A percentile compares a stretch with the other conserved stretches of the same genome.
Conservation (phyloP, 768 basidiomycete species). For the Dictyophora rubrovolvata region DNA sequence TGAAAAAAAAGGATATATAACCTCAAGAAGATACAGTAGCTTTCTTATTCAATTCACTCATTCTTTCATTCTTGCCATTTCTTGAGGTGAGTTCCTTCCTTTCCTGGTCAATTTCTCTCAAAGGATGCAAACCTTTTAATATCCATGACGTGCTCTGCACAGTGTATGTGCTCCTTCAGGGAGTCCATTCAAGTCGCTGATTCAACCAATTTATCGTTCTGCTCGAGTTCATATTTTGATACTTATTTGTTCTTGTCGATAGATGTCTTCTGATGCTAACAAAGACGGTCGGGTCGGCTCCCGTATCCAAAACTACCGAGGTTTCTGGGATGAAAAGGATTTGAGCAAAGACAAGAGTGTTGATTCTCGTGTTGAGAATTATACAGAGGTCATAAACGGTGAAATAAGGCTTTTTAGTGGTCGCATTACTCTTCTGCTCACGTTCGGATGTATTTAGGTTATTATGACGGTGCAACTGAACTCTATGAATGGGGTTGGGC, state of each 20-base stretch:
- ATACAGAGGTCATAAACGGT: conserved; percentile 94
- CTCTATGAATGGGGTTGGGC: conserved; percentile 94
- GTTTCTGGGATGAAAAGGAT: conserved; percentile 84
- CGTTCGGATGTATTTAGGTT: conserved; percentile 40
- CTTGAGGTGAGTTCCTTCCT: neutral
- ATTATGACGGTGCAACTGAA: conserved; percentile 94
- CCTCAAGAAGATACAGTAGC: neutral
- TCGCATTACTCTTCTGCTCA: neutral
- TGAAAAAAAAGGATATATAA: neutral
- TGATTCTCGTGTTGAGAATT: conserved; percentile 68
- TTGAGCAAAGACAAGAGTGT: conserved; percentile 51
- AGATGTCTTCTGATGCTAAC: conserved; percentile 20
- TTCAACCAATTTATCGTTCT: conserved; percentile 2
- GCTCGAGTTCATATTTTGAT: neutral
- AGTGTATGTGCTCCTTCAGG: conserved; percentile 56
- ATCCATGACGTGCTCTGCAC: conserved; percentile 49
- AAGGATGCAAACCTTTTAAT: conserved; percentile 37
- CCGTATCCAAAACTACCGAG: conserved; percentile 78
- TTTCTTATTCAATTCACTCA: neutral
- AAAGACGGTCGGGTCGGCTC: conserved; percentile 50
- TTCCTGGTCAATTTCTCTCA: conserved; percentile 7
- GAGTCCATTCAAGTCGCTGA: conserved; percentile 82
- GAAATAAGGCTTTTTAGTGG: conserved; percentile 15
- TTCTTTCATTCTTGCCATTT: neutral
- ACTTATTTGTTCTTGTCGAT: neutral